A percentile compares a stretch with the other conserved stretches of the same genome.
Conservation (phyloP, 2,329 filamentous ascomycete species). For the Monosporascus sp. region DNA sequence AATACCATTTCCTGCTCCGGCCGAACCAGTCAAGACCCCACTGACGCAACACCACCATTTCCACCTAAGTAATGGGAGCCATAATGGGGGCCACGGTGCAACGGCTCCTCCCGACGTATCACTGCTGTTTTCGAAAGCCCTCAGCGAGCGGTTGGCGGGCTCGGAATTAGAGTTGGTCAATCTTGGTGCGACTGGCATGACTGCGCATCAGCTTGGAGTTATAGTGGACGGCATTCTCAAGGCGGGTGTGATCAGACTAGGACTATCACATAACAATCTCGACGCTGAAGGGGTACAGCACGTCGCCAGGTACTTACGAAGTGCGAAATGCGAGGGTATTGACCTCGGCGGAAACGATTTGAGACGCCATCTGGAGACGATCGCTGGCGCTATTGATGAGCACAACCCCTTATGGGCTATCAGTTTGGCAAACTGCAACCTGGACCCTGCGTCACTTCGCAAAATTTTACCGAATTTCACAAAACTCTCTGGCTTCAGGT, state of each 20-base stretch:
- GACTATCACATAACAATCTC: slow-evolving; percentile 77
- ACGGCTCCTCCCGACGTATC: slow-evolving; percentile 46
- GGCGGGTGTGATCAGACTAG: slow-evolving; percentile 71
- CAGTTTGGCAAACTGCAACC: slow-evolving; percentile 78
- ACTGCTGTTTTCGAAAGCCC: slow-evolving; percentile 65
- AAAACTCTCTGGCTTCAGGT: slow-evolving; percentile 68
- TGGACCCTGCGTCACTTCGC: slow-evolving; percentile 67
- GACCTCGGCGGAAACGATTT: slow-evolving; percentile 84
- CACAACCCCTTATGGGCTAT: slow-evolving; percentile 68
- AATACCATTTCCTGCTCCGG: slow-evolving; percentile 61
- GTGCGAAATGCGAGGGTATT: slow-evolving; percentile 76
- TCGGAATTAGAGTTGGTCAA: slow-evolving; percentile 75
- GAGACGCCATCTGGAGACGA: slow-evolving; percentile 45
- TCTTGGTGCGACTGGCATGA: slow-evolving; percentile 72
- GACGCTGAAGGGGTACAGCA: slow-evolving; percentile 69
- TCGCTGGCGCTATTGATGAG: slow-evolving; percentile 48
- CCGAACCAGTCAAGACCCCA: slow-evolving; percentile 15
- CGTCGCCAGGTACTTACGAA: slow-evolving; percentile 68
- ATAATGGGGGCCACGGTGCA: slow-evolving; percentile 26
- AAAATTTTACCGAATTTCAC: slow-evolving; percentile 69
- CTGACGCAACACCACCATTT: slow-evolving; percentile 17
- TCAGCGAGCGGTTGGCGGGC: slow-evolving; percentile 72
- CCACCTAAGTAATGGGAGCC: neutral
- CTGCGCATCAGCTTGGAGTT: slow-evolving; percentile 62
- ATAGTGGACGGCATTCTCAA: slow-evolving; percentile 79